These are phyloP conservation scores for Pholiota adiposa DNA, from an alignment of 1,284 basidiomycete species.

Conservation along the genomic window DNA sequence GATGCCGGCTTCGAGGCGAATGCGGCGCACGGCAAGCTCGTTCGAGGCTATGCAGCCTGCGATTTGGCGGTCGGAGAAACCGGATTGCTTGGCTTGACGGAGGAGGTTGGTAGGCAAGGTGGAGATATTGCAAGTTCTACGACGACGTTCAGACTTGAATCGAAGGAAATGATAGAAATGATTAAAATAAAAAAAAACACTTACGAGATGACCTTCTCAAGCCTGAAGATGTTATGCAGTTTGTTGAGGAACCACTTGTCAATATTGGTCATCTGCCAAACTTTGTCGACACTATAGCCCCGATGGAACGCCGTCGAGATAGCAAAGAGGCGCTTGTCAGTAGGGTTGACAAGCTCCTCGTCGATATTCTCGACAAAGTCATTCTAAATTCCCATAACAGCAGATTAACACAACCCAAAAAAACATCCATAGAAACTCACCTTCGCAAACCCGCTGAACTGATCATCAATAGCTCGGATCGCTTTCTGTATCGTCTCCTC, in stretches of 20 bases:
- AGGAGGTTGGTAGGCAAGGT: slow-evolving; percentile 72
- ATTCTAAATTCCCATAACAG: slow-evolving; percentile 58
- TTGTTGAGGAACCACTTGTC: slow-evolving; percentile 98
- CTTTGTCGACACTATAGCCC: slow-evolving; percentile 94
- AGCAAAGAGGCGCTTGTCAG: slow-evolving; percentile 92
- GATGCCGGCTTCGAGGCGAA: slow-evolving; percentile 86
- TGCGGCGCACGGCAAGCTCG: slow-evolving; percentile 85
- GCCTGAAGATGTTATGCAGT: slow-evolving; percentile 81
- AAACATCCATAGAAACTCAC: slow-evolving; percentile 38
- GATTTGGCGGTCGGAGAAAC: slow-evolving; percentile 94
- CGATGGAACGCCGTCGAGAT: slow-evolving; percentile 88
- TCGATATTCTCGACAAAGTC: slow-evolving; percentile 84
- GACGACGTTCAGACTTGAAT: background rate
- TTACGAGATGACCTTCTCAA: slow-evolving; percentile 78
- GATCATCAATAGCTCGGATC: slow-evolving; percentile 94
- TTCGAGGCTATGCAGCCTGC: slow-evolving; percentile 83
- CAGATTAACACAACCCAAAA: background rate
- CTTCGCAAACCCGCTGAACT: slow-evolving; percentile 91
- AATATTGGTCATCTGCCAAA: slow-evolving; percentile 97
- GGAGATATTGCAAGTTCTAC: slow-evolving; percentile 70
- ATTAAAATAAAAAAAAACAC: slow-evolving; percentile 32
- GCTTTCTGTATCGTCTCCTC: slow-evolving; percentile 99
- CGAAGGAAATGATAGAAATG: slow-evolving; percentile 11
- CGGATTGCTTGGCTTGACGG: slow-evolving; percentile 90
- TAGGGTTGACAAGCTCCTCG: slow-evolving; percentile 86